Percentiles rank a stretch among this genome's conserved stretches.
Evolutionary conservation across 2,329 filamentous ascomycete species (phyloP).

Genomic region (Fusarium mangiferae): DNA sequence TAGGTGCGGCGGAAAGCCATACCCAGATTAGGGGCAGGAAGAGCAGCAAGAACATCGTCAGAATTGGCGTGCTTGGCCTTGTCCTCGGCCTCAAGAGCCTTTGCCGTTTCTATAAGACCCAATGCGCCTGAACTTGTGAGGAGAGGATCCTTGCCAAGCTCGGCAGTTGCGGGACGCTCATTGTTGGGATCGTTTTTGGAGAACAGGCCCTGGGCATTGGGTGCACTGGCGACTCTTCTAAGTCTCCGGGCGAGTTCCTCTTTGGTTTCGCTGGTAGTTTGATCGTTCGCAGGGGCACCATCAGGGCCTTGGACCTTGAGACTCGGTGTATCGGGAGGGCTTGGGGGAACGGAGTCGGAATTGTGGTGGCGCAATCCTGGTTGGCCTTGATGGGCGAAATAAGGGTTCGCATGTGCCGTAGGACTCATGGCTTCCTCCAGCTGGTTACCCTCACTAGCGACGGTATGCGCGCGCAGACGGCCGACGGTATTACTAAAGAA

Average conservation of each 20-base stretch:
- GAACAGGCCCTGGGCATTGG: constrained; percentile 95
- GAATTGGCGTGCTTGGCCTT: constrained; percentile 55
- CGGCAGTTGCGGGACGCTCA: constrained; percentile 83
- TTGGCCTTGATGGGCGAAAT: constrained; percentile 96
- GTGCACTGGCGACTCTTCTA: constrained; percentile 92
- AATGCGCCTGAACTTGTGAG: constrained; percentile 58
- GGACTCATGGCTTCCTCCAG: constrained; percentile 91
- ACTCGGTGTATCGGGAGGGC: constrained; percentile 88
- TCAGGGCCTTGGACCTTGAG: constrained; percentile 77
- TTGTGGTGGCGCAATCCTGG: constrained; percentile 95
- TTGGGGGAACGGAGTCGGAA: constrained; percentile 90
- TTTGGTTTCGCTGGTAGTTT: constrained; percentile 82
- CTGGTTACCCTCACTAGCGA: constrained; percentile 90
- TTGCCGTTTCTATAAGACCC: constrained; percentile 50
- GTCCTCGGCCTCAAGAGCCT: constrained; percentile 34
- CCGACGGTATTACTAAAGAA: constrained; percentile 89
- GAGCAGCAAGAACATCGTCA: constrained; percentile 66
- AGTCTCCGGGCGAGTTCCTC: constrained; percentile 94
- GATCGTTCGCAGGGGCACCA: constrained; percentile 67
- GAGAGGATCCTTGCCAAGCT: constrained; percentile 85
- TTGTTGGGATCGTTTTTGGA: constrained; percentile 62
- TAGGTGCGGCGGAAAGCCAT: constrained; percentile 93
- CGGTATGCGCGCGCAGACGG: constrained; percentile 88
- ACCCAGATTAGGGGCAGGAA: constrained; percentile 73
- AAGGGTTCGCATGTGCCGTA: constrained; percentile 94